Evolutionary conservation across 208 protist genomes (phyloP), one percentile per base, ranked within the genome.

Genomic region (Kentomonas sorsogonicus): DNA sequence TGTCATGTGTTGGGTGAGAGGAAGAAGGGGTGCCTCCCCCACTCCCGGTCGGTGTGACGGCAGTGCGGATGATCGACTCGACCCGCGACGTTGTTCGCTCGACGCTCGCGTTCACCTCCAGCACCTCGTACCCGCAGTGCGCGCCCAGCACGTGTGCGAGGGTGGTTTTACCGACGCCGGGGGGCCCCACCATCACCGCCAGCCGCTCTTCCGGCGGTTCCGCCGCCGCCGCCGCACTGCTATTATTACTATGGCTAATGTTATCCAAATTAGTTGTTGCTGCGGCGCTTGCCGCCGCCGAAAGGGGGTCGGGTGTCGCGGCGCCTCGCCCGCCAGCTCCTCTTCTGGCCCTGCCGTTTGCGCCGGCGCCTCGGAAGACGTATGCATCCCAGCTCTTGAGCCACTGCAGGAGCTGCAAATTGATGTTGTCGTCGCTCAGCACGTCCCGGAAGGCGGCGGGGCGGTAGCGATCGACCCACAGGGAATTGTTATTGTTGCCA

Each of bases 141-240:
- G 76, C 59, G 7, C 94, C 96, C 4, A 97, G 56, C 5, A 98
- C 86, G 52, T 98, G 91, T 11, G 89, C 95, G 3, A 99, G 72
- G 0, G 96, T 98, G 20, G 96, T 98, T 74, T 99, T 99, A 18
- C 97, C 97, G 10, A 96, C 66, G 20, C 96, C 97, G 0, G 97
- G 96, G 18, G 96, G 93, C 0, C 96, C 96, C 0, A 81, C 80
- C 11, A 98, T 61, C 41, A 98, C 56, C 6, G 73, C 79, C 1
- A 94, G 64, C 13, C 77, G 79, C 51, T 90, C 84, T 43, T 71
- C 77, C 6, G 87, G 87, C 23, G 69, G 66, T 15, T 47, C 22
- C 0, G 74, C 33, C 3, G 55, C 20, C 3, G 51, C 45, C 4
- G 5, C 18, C 1, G 26, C 40, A 0, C 25, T 30, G 43, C 20